These are phyloP conservation scores for Tremella yokohamensis DNA, from an alignment of 768 basidiomycete genomes.

Conservation along the genomic window DNA sequence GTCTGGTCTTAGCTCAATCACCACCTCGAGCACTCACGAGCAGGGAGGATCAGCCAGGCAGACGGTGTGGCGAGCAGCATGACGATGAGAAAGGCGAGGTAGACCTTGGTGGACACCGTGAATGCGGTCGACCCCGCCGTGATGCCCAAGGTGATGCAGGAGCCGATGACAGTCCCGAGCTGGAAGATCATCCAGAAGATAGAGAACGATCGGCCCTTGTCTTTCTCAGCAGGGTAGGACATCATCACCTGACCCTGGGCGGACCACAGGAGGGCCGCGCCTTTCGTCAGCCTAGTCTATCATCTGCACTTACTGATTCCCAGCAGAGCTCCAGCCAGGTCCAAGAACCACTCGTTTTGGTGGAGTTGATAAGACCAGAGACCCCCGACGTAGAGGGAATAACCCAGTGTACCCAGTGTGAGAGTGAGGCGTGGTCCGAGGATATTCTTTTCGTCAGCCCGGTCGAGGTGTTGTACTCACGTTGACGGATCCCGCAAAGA, in stretches of 20 bases:
- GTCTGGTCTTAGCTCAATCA: slow-evolving; percentile 3
- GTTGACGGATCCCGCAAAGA: slow-evolving; percentile 53
- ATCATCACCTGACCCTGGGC: slow-evolving; percentile 57
- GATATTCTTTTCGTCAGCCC: slow-evolving; percentile 54
- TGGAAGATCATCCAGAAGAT: slow-evolving; percentile 60
- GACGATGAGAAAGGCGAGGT: slow-evolving; percentile 55
- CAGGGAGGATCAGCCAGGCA: slow-evolving; percentile 52
- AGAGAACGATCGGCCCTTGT: slow-evolving; percentile 58
- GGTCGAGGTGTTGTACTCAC: slow-evolving; percentile 9
- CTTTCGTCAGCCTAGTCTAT: not conserved
- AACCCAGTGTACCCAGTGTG: slow-evolving; percentile 68
- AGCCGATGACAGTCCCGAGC: slow-evolving; percentile 66
- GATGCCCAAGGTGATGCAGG: slow-evolving; percentile 67
- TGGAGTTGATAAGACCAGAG: slow-evolving; percentile 51
- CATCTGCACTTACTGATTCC: slow-evolving; percentile 52
- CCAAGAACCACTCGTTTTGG: slow-evolving; percentile 55
- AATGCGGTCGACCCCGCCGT: slow-evolving; percentile 53
- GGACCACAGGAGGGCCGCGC: slow-evolving; percentile 59
- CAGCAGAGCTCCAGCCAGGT: slow-evolving; percentile 57
- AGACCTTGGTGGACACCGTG: slow-evolving; percentile 50
- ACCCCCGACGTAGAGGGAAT: slow-evolving; percentile 59
- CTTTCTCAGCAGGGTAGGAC: slow-evolving; percentile 60
- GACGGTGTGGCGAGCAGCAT: slow-evolving; percentile 54
- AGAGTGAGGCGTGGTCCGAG: slow-evolving; percentile 72
- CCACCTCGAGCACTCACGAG: slow-evolving; percentile 38